These are phyloP conservation scores for Rhodotorula glutinis DNA, from an alignment of 1,284 basidiomycete species.

Conservation along the genomic window DNA sequence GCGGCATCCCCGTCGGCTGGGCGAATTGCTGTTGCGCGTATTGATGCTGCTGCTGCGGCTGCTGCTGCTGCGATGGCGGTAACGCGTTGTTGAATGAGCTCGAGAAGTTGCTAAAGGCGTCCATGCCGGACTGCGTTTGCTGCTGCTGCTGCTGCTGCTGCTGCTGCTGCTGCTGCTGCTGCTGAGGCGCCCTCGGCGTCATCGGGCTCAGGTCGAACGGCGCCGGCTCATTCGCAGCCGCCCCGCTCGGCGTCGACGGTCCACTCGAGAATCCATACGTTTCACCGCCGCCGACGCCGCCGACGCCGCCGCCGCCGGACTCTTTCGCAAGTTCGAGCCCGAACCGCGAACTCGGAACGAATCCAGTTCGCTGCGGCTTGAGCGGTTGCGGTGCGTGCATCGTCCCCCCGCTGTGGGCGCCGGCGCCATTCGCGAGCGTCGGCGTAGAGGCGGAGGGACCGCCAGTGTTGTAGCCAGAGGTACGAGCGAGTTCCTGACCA, in stretches of 20 bases:
- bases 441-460: not conserved
- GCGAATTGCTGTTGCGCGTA: not conserved
- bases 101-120: not conserved
- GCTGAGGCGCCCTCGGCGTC: not conserved
- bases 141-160: not conserved
- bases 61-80: not conserved
- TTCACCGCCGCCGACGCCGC: not conserved
- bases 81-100: not conserved
- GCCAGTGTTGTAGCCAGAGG: not conserved
- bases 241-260: too few species aligned
- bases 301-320: not conserved
- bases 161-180: not conserved
- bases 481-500: conserved; percentile 14
- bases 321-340: conserved; percentile 15
- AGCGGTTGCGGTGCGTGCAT: conserved; percentile 3
- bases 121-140: too few species aligned
- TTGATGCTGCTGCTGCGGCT: not conserved
- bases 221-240: conserved; percentile 4
- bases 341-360: conserved; percentile 21
- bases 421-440: not conserved
- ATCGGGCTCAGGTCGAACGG: conserved; percentile 12
- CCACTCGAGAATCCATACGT: too few species aligned
- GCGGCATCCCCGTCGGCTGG: too few species aligned
- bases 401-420: not conserved
- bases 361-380: conserved; percentile 27